phyloP scores from a whole-genome alignment of 495 filamentous ascomycete genomes.

The Tuber brumale region DNA sequence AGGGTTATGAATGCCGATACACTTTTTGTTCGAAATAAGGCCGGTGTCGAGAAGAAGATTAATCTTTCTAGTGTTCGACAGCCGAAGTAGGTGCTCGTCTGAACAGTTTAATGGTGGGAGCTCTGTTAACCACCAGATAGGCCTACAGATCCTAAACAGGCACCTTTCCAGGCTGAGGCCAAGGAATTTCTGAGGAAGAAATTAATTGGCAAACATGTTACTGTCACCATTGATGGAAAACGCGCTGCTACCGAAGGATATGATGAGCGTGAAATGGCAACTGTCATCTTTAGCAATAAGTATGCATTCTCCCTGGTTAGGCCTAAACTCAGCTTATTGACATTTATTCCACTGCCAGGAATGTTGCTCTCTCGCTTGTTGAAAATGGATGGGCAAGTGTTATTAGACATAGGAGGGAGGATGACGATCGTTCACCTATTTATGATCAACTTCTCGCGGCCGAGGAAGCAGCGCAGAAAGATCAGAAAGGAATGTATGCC shows the following conservation, averaged over 20 bases:
- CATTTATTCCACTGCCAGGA: slow-evolving; percentile 42
- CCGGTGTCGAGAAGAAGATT: slow-evolving; percentile 78
- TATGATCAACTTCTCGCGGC: slow-evolving; percentile 89
- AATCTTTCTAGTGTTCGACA: slow-evolving; percentile 88
- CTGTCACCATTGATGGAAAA: slow-evolving; percentile 79
- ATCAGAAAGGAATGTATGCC: slow-evolving; percentile 83
- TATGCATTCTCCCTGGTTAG: slow-evolving; percentile 10
- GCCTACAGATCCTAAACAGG: slow-evolving; percentile 68
- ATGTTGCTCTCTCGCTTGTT: slow-evolving; percentile 74
- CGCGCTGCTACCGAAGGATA: slow-evolving; percentile 83
- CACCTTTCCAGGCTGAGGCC: slow-evolving; percentile 81
- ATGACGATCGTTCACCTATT: slow-evolving; percentile 81
- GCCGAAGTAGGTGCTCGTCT: slow-evolving; percentile 53
- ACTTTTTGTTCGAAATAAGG: slow-evolving; percentile 73
- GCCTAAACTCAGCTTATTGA: not conserved
- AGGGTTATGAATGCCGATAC: slow-evolving; percentile 87
- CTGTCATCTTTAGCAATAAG: slow-evolving; percentile 72
- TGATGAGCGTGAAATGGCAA: slow-evolving; percentile 90
- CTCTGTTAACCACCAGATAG: slow-evolving; percentile 28
- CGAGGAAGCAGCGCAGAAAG: slow-evolving; percentile 75
- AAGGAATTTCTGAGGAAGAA: slow-evolving; percentile 94
- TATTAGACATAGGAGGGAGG: slow-evolving; percentile 86
- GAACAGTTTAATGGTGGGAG: too few species aligned
- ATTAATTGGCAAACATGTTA: slow-evolving; percentile 91
- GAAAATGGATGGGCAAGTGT: slow-evolving; percentile 90